phyloP scores from a whole-genome alignment of 2,329 filamentous ascomycete genomes.

The Colletotrichum sp. region DNA sequence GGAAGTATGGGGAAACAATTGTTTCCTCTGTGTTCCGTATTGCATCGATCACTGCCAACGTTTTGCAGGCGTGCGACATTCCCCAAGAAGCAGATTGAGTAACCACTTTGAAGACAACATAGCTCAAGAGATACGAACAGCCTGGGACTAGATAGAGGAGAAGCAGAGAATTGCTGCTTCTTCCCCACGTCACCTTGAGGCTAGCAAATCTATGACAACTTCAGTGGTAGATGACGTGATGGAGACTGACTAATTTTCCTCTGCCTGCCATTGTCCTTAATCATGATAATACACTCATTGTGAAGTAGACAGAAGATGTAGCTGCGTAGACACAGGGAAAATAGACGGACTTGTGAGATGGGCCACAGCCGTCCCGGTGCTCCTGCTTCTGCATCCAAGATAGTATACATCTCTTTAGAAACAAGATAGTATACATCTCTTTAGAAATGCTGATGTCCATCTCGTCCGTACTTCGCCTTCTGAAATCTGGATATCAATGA shows the following conservation, averaged over 20 bases:
- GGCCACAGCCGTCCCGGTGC: background rate
- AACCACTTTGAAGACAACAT: background rate
- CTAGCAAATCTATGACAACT: background rate
- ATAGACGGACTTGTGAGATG: background rate
- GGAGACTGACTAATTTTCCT: background rate
- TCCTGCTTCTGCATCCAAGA: background rate
- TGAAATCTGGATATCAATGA: background rate
- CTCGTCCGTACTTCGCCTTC: background rate
- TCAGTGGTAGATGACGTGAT: background rate
- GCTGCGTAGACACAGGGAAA: background rate
- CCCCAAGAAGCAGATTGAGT: background rate
- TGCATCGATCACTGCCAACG: background rate
- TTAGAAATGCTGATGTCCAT: background rate
- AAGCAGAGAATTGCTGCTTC: background rate
- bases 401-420: background rate
- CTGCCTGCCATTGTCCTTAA: background rate
- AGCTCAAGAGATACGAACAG: background rate
- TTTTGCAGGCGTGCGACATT: too few species aligned
- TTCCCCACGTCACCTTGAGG: background rate
- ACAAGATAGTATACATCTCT: background rate
- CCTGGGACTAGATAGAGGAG: background rate
- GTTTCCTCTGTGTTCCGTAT: background rate
- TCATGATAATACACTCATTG: background rate
- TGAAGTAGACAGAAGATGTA: background rate
- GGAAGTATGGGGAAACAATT: background rate